Percentiles rank a stretch among this genome's conserved stretches.
Evolutionary conservation across 306 rosid genomes (phyloP).

Genomic region (Rosa multiflora): DNA sequence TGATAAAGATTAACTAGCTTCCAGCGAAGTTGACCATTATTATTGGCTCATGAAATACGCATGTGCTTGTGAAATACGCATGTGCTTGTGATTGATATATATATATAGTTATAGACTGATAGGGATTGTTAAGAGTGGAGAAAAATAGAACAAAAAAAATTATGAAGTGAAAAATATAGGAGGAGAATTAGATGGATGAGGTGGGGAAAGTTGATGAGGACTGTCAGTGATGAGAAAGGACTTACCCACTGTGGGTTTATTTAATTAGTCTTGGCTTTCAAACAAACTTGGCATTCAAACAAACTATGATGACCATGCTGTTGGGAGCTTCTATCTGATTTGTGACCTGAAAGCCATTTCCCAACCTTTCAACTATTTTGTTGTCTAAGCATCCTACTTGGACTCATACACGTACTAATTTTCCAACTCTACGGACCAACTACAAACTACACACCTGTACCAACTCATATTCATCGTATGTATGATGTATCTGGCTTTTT

Average conservation of each 20-base stretch:
- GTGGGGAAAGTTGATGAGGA: neutral
- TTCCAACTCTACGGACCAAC: neutral
- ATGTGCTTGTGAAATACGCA: neutral
- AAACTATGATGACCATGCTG: slow-evolving; percentile 38
- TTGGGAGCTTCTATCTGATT: slow-evolving; percentile 36
- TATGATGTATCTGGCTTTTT: neutral
- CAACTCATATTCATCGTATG: neutral
- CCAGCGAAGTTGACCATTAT: neutral
- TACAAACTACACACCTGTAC: neutral
- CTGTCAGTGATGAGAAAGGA: slow-evolving; percentile 13
- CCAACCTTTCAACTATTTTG: slow-evolving; percentile 50
- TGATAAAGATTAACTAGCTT: neutral
- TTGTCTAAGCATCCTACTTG: slow-evolving; percentile 36
- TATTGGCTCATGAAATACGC: neutral
- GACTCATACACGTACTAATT: neutral
- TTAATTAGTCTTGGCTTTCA: slow-evolving; percentile 51
- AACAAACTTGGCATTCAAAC: slow-evolving; percentile 43
- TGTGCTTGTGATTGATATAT: neutral
- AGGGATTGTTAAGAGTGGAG: neutral
- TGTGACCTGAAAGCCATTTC: slow-evolving; percentile 64
- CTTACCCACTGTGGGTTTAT: slow-evolving; percentile 46
- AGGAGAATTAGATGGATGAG: neutral
- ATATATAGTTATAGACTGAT: neutral
- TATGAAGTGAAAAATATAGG: neutral
- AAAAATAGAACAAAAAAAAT: neutral